Base-by-base conservation (phyloP, 441 rosid genomes). In the Manihot esculenta region DNA sequence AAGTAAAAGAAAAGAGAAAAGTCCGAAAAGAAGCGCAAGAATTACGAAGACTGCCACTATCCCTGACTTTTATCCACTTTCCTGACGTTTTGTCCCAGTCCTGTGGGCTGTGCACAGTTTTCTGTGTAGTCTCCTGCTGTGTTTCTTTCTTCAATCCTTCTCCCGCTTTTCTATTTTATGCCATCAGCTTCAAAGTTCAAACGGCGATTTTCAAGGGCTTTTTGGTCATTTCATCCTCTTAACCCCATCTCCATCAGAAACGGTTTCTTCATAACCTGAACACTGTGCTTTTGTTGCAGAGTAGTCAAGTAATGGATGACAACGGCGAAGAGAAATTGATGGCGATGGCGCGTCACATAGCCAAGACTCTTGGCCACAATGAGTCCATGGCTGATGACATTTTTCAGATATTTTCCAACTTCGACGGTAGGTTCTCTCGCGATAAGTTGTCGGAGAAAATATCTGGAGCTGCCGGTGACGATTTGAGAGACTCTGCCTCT, bases 331-430 rank as follows among this genome's bases (percentile, higher is more conserved):
- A 94, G 81, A 92, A 89, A 80, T 70, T 94, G 69, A 79, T 90
- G 0, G 96, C 96, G 23, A 75, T 88, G 69, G 99, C 99, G 0
- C 91, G 97, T n/a, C 97, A 94, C 83, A 94, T 94, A 65, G 97
- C 98, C 48, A 87, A 87, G 67, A 90, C 89, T 8, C 90, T 94
- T 0, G 98, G 98, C 77, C 89, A 85, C 50, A 87, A 90, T 72
- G 94, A 94, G 50, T 77, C 87, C 69, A 87, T 84, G 86, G 88
- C 97, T 11, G 97, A 92, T 62, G 98, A 94, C 78, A 89, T 94
- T 76, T 71, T 92, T 64, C 98, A 92, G 83, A 92, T 90, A 75
- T 89, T 90, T 83, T 92, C 98, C 69, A 92, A 75, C 80, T 94
- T 88, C 78, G 98, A 94, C 82, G 89, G 91, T 61, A 78, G 99